Percentiles rank a stretch among this genome's conserved stretches.
Evolutionary conservation across 139 green algal genomes (phyloP).

Genomic region (Ettlia oleoabundans): DNA sequence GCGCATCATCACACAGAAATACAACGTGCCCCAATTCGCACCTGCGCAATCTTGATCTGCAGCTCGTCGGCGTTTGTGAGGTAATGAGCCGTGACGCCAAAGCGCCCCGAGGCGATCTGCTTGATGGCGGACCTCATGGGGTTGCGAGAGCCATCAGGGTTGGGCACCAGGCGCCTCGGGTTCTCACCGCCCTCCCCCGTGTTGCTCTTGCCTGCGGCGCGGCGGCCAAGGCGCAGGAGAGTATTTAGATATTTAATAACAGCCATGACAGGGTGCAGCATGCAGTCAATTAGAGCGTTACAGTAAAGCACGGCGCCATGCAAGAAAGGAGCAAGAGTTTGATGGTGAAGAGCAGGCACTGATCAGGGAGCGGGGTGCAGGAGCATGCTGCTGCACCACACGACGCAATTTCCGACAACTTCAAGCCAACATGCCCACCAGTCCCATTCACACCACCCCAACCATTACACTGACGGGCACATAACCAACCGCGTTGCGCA

Average conservation of each 20-base stretch:
- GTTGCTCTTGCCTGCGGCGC: conserved; percentile 25
- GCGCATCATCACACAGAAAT: no score
- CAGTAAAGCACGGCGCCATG: background rate
- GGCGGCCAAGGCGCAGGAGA: no score
- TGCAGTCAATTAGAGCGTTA: no score
- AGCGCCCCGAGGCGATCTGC: conserved; percentile 86
- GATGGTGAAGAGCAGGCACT: no score
- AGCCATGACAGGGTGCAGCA: background rate
- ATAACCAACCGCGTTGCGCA: conserved; percentile 57
- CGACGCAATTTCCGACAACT: no score
- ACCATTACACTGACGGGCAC: background rate
- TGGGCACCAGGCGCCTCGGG: conserved; percentile 75
- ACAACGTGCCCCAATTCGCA: no score
- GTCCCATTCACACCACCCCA: background rate
- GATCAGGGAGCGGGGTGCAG: no score
- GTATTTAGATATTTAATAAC: no score
- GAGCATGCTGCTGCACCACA: no score
- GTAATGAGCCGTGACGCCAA: conserved; percentile 94
- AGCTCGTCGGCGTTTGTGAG: conserved; percentile 96
- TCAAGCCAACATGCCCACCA: no score
- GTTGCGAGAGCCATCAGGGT: conserved; percentile 85
- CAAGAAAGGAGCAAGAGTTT: background rate
- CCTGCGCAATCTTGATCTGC: conserved; percentile 96
- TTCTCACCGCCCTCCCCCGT: conserved; percentile 94
- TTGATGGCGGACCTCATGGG: conserved; percentile 91